Evolutionary conservation across 441 rosid species (phyloP), one percentile per base, ranked within the genome.

Genomic region (Erysimum pusillum): DNA sequence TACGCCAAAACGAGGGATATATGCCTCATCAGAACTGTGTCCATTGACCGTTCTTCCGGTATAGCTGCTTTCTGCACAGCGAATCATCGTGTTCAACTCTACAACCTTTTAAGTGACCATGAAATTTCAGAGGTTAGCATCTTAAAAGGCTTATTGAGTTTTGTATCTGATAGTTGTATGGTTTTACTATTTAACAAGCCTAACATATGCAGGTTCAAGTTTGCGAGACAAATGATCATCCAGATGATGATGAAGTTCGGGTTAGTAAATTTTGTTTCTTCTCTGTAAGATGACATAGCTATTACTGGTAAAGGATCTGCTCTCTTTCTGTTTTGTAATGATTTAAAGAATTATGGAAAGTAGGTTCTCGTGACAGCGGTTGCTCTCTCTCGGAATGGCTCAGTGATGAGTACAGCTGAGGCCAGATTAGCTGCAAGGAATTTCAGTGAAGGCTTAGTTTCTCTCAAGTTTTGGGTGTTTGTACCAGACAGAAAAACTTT

Each of bases 221-320:
- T 67, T 90, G 92, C 77, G 93, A 90, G 84, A 88, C 94, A 82
- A 93, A 85, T 80, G 90, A 93, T 81, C 98, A 91, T 67, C 97
- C 97, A 7, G 90, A 85, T 32, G 22, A 18, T 64, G 92, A 88
- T 82, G 90, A 84, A 65, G 71, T 85, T 70, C 89, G 88, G 86
- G 98, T 93, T 87, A 73, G 75, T 67, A 35, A 14, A 61, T 34
- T 76, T 60, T 44, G 17, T 6, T 15, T 61, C 32, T 36, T 61
- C 34, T 61, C 17, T 62, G 11, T 13, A 59, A 17, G 45, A 38
- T 59, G 63, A 58, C 22, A 58, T 62, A 39, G 18, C 51, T 62
- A 42, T 63, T 64, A 15, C 58, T 46, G 34, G 57, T 32, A 65
- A 28, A 42, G n/a, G 46, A 60, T 42, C 45, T 20, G 8, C 44